Evolutionary conservation across 139 green algal species (phyloP).

Genomic region (Tetradesmus obliquus): DNA sequence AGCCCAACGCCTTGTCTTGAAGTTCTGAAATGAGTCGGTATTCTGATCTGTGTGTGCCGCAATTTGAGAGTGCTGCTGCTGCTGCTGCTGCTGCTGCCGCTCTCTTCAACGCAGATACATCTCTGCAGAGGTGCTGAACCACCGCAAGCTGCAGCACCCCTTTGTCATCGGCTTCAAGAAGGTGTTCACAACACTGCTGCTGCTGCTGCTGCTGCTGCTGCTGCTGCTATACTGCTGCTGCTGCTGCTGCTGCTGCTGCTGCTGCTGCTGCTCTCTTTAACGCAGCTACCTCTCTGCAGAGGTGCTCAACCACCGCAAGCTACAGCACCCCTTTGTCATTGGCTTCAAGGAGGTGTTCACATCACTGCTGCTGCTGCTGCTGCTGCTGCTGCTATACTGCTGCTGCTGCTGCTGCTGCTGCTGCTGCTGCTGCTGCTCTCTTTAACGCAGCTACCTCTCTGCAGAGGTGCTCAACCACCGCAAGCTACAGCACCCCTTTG

Average conservation of each 20-base stretch:
- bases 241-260: neutral
- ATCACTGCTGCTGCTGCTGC: neutral
- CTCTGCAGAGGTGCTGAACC: conserved; percentile 7
- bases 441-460: neutral
- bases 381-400: neutral
- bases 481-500: neutral
- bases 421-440: neutral
- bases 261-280: neutral
- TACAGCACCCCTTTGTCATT: neutral
- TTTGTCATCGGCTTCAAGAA: neutral
- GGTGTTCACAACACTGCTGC: neutral
- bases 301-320: conserved; percentile 1
- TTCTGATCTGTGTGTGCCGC: too few relatives aligned
- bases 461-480: neutral
- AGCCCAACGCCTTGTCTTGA: too few relatives aligned
- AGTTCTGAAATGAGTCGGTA: too few relatives aligned
- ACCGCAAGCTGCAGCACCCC: conserved; percentile 3
- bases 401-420: too few relatives aligned
- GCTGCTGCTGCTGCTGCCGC: too few relatives aligned
- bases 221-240: neutral
- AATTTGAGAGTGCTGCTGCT: too few relatives aligned
- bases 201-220: neutral
- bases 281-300: neutral
- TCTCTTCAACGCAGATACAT: too few relatives aligned
- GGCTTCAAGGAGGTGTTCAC: neutral